A percentile compares a stretch with the other conserved stretches of the same genome.
Evolutionary conservation across 2,329 filamentous ascomycete genomes (phyloP).

Genomic region (Canariomyces notabilis): DNA sequence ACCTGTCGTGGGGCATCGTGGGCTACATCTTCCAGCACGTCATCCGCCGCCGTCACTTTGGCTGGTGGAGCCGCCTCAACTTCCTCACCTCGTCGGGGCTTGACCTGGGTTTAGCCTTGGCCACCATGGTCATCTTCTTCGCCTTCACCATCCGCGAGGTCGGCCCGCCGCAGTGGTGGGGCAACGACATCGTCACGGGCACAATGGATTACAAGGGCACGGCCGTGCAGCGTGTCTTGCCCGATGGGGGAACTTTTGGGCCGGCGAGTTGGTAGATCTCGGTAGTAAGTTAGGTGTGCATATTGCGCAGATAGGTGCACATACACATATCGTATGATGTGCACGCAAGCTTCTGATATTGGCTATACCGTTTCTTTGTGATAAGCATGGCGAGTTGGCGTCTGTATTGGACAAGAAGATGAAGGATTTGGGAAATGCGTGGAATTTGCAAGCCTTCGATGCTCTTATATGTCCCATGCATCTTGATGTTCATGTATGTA

Average conservation of each 20-base stretch:
- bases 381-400: too few relatives aligned
- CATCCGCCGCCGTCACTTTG: slow-evolving; percentile 58
- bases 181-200: slow-evolving; percentile 51
- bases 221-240: slow-evolving; percentile 52
- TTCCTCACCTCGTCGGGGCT: slow-evolving; percentile 66
- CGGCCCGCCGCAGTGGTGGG: slow-evolving; percentile 64
- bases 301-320: background rate
- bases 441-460: too few relatives aligned
- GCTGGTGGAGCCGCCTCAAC: slow-evolving; percentile 71
- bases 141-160: slow-evolving; percentile 60
- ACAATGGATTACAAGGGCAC: slow-evolving; percentile 59
- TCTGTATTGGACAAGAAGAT: too few relatives aligned
- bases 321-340: too few relatives aligned
- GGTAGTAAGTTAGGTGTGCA: background rate
- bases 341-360: too few relatives aligned
- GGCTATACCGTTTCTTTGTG: too few relatives aligned
- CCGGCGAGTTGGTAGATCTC: slow-evolving; percentile 46
- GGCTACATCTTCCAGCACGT: slow-evolving; percentile 66
- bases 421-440: too few relatives aligned
- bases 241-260: slow-evolving; percentile 56
- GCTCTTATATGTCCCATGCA: too few relatives aligned
- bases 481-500: too few relatives aligned
- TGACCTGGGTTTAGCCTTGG: slow-evolving; percentile 63
- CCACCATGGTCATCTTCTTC: slow-evolving; percentile 66
- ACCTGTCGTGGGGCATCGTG: slow-evolving; percentile 67